These are phyloP conservation scores for Penicillium italicum DNA, from an alignment of 2,329 filamentous ascomycete genomes.

Conservation along the genomic window DNA sequence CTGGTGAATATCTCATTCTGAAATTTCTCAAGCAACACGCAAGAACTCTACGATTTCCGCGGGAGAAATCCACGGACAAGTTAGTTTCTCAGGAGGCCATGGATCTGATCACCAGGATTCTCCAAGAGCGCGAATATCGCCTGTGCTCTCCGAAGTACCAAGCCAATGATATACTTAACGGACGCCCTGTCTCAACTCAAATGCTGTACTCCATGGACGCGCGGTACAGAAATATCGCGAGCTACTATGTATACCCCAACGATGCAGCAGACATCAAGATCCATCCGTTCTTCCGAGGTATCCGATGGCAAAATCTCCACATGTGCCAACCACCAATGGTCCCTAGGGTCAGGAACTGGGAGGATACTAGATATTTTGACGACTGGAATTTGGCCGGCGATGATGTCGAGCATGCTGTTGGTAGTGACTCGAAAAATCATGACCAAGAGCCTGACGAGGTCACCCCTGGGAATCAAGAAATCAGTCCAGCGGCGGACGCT, in stretches of 20 bases:
- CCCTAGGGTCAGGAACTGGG: slow-evolving; percentile 63
- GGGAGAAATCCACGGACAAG: slow-evolving; percentile 49
- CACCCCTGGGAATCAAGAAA: background rate
- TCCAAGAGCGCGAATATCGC: slow-evolving; percentile 70
- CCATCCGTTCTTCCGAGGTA: slow-evolving; percentile 78
- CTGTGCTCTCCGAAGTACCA: slow-evolving; percentile 74
- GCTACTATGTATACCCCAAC: slow-evolving; percentile 71
- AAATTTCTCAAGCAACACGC: slow-evolving; percentile 59
- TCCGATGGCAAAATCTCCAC: slow-evolving; percentile 75
- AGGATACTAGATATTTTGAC: slow-evolving; percentile 88
- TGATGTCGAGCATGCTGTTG: slow-evolving; percentile 42
- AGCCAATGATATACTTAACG: slow-evolving; percentile 55
- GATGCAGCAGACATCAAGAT: slow-evolving; percentile 86
- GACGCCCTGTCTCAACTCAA: slow-evolving; percentile 29
- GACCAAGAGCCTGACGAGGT: background rate
- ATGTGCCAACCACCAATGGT: slow-evolving; percentile 71
- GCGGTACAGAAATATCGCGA: slow-evolving; percentile 42
- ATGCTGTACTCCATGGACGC: slow-evolving; percentile 31
- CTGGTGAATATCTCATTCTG: slow-evolving; percentile 18
- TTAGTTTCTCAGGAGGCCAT: slow-evolving; percentile 67
- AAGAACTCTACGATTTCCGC: slow-evolving; percentile 67
- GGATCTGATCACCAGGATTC: slow-evolving; percentile 68
- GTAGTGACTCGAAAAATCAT: slow-evolving; percentile 13
- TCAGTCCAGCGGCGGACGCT: background rate
- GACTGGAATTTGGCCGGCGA: slow-evolving; percentile 64